Conservation (phyloP, 2,329 filamentous ascomycete species). For the Mycosphaerelloides madeirae region DNA sequence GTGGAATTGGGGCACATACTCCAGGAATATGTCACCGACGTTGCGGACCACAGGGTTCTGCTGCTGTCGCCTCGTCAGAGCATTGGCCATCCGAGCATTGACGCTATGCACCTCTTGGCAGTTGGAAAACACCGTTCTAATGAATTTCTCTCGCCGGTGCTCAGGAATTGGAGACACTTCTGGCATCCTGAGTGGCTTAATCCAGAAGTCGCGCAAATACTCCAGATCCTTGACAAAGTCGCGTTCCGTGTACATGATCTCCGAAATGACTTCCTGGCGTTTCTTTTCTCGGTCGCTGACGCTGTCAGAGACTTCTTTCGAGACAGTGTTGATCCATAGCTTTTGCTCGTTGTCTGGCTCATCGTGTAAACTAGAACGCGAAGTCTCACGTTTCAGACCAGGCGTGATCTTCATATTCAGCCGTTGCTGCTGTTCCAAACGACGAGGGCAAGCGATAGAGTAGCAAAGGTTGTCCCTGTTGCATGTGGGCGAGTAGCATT, state of each 20-base stretch:
- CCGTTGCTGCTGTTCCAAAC: constrained; percentile 89
- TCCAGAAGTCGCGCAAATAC: constrained; percentile 98
- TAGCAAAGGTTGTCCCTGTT: constrained; percentile 94
- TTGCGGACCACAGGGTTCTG: constrained; percentile 83
- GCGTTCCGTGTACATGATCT: constrained; percentile 96
- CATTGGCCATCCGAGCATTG: constrained; percentile 80
- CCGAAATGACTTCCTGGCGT: constrained; percentile 94
- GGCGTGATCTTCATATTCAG: constrained; percentile 90
- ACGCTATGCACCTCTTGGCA: constrained; percentile 91
- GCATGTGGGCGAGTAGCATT: constrained; percentile 97
- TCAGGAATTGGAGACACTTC: constrained; percentile 81
- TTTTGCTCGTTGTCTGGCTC: constrained; percentile 89
- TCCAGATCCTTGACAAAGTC: constrained; percentile 99
- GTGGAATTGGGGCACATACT: constrained; percentile 86
- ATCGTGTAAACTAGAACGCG: constrained; percentile 70
- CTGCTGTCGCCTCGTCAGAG: constrained; percentile 86
- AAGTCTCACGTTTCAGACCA: constrained; percentile 69
- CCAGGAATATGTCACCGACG: constrained; percentile 89
- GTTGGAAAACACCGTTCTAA: constrained; percentile 92
- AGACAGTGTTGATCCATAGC: constrained; percentile 97
- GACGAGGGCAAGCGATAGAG: constrained; percentile 90
- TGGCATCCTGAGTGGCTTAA: constrained; percentile 77
- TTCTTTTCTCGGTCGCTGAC: constrained; percentile 92
- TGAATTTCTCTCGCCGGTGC: constrained; percentile 80
- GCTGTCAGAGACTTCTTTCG: constrained; percentile 87